phyloP scores from a whole-genome alignment of 345 rosid species.

The Pistacia vera region DNA sequence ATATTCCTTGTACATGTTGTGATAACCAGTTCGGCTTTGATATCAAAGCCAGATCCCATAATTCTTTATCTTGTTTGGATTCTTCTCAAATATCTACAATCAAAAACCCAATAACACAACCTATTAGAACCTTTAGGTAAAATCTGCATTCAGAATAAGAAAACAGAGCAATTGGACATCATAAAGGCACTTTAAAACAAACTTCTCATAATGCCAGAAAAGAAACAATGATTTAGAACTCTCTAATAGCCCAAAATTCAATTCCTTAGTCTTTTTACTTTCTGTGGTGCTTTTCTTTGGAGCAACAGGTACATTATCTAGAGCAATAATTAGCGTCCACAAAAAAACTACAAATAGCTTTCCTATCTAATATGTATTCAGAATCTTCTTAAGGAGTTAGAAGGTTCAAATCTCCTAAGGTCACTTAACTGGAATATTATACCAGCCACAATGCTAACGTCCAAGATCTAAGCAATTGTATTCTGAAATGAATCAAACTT shows the following conservation, averaged over 20 bases:
- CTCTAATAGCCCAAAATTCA: neutral
- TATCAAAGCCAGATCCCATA: conserved; percentile 70
- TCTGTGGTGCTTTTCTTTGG: too few species aligned
- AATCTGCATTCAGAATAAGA: neutral
- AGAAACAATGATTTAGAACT: neutral
- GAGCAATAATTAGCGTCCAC: too few species aligned
- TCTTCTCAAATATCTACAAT: conserved; percentile 61
- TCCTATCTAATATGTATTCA: too few species aligned
- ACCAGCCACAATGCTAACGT: too few species aligned
- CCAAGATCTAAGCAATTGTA: too few species aligned
- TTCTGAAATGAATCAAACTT: too few species aligned
- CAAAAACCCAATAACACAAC: neutral
- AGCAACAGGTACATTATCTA: too few species aligned
- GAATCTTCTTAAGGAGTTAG: too few species aligned
- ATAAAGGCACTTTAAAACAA: neutral
- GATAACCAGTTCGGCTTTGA: conserved; percentile 68
- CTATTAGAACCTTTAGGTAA: neutral
- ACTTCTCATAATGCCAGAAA: neutral
- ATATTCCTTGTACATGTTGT: conserved; percentile 72
- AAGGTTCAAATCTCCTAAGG: too few species aligned
- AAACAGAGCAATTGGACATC: neutral
- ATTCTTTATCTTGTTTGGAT: conserved; percentile 60
- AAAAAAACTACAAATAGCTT: too few species aligned
- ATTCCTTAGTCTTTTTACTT: neutral
- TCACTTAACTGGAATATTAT: too few species aligned